Evolutionary conservation across 768 basidiomycete genomes (phyloP).

Genomic region (Lactarius quietus): DNA sequence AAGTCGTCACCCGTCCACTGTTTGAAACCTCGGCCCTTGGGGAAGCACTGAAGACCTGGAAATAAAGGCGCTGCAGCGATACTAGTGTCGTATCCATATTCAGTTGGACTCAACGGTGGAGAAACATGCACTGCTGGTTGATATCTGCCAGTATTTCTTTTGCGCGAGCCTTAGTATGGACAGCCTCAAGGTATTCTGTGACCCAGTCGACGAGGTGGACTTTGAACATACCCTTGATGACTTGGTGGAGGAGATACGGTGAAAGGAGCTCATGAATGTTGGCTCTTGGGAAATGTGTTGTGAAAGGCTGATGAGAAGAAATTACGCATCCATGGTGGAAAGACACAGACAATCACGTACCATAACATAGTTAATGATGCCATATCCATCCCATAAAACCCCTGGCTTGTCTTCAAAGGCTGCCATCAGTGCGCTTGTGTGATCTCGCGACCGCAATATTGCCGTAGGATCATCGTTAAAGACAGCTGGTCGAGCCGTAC

Average conservation of each 20-base stretch:
- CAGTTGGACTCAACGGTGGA: too few relatives aligned
- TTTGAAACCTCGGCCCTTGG: not conserved
- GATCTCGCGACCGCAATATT: too few relatives aligned
- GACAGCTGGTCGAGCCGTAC: too few relatives aligned
- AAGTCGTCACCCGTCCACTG: conserved; percentile 4
- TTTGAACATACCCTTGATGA: not conserved
- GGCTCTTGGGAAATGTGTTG: too few relatives aligned
- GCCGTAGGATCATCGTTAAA: too few relatives aligned
- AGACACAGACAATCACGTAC: too few relatives aligned
- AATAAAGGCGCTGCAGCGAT: too few relatives aligned
- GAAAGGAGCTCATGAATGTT: too few relatives aligned
- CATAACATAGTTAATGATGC: not conserved
- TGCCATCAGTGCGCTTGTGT: too few relatives aligned
- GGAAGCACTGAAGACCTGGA: not conserved
- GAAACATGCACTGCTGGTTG: not conserved
- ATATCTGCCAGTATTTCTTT: not conserved
- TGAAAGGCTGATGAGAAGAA: not conserved
- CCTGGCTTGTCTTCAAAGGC: too few relatives aligned
- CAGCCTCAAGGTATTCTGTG: not conserved
- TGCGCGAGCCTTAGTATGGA: not conserved
- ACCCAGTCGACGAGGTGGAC: not conserved
- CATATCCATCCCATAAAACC: too few relatives aligned
- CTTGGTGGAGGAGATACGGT: not conserved
- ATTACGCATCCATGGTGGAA: not conserved
- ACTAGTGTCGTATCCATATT: not conserved